Percentiles rank a stretch among this genome's conserved stretches.
phyloP scores from a whole-genome alignment of 2,329 filamentous ascomycete species.

The Lasiodiplodia theobromae region DNA sequence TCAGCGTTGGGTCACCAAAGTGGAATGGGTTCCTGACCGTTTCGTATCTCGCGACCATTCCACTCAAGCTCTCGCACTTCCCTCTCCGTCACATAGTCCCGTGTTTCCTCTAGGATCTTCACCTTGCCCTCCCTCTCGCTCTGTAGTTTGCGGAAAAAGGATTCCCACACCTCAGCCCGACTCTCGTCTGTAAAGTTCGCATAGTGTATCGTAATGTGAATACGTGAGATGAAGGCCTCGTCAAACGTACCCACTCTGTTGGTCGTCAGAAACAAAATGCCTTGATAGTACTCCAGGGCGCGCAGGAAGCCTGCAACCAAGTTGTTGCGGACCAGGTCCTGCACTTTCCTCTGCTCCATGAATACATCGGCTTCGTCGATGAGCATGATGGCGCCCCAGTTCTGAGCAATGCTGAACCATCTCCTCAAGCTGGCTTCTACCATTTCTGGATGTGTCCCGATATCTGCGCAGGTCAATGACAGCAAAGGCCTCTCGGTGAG shows the following conservation, averaged over 20 bases:
- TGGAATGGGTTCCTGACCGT: constrained; percentile 33
- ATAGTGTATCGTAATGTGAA: constrained; percentile 35
- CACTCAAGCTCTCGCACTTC: constrained; percentile 35
- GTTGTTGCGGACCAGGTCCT: constrained; percentile 42
- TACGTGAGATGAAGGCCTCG: constrained; percentile 36
- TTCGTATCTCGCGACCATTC: constrained; percentile 44
- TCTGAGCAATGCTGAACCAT: constrained; percentile 36
- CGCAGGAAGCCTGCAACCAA: constrained; percentile 44
- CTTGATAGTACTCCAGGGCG: constrained; percentile 29
- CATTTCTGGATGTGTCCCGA: constrained; percentile 32
- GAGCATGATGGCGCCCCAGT: constrained; percentile 39
- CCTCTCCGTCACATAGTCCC: constrained; percentile 4
- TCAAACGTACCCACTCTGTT: constrained; percentile 36
- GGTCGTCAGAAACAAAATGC: constrained; percentile 42
- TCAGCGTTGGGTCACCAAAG: too few species aligned
- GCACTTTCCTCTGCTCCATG: constrained; percentile 42
- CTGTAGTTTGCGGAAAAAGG: constrained; percentile 37
- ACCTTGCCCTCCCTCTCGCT: constrained; percentile 31
- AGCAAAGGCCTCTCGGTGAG: constrained; percentile 43
- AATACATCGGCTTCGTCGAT: constrained; percentile 48
- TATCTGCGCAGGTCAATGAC: constrained; percentile 40
- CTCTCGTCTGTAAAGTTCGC: constrained; percentile 32
- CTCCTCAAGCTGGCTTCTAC: constrained; percentile 28
- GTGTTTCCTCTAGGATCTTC: constrained; percentile 1
- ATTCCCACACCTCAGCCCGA: constrained; percentile 37